A percentile compares a stretch with the other conserved stretches of the same genome.
Conservation (phyloP, 768 basidiomycete genomes). For the Suillus decipiens region DNA sequence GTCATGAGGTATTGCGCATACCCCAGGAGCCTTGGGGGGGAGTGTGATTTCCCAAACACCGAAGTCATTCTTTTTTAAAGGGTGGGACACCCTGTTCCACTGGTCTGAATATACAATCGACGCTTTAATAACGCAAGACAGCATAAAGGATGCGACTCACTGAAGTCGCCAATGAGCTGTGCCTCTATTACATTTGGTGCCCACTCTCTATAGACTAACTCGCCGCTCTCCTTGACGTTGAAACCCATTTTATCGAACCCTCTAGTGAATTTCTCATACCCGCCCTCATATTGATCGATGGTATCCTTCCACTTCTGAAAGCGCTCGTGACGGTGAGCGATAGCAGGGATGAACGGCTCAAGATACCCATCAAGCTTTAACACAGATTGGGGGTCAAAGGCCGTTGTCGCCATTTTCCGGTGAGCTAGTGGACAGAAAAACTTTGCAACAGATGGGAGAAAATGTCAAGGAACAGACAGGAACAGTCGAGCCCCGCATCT, state of each 20-base stretch:
- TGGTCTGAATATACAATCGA: slow-evolving; percentile 53
- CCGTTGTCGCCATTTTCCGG: slow-evolving; percentile 42
- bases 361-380: slow-evolving; percentile 72
- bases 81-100: slow-evolving; percentile 86
- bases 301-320: slow-evolving; percentile 77
- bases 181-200: slow-evolving; percentile 88
- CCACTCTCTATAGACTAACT: slow-evolving; percentile 92
- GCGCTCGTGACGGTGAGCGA: slow-evolving; percentile 64
- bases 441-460: slow-evolving; percentile 12
- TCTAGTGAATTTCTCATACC: slow-evolving; percentile 66
- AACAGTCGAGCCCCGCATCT: slow-evolving; percentile 7
- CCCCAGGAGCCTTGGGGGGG: slow-evolving; percentile 64
- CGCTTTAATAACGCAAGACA: slow-evolving; percentile 11
- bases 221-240: slow-evolving; percentile 63
- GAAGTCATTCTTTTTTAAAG: slow-evolving; percentile 80
- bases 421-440: slow-evolving; percentile 2
- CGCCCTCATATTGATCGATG: slow-evolving; percentile 81
- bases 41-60: slow-evolving; percentile 90
- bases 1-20: slow-evolving; percentile 89
- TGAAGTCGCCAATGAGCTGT: slow-evolving; percentile 92
- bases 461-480: slow-evolving; percentile 6
- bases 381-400: slow-evolving; percentile 58
- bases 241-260: slow-evolving; percentile 70
- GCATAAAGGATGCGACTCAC: slow-evolving; percentile 50
- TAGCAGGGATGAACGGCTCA: slow-evolving; percentile 68